Conservation (phyloP, 352 stramenopile genomes). For the Globisporangium radiosum region DNA sequence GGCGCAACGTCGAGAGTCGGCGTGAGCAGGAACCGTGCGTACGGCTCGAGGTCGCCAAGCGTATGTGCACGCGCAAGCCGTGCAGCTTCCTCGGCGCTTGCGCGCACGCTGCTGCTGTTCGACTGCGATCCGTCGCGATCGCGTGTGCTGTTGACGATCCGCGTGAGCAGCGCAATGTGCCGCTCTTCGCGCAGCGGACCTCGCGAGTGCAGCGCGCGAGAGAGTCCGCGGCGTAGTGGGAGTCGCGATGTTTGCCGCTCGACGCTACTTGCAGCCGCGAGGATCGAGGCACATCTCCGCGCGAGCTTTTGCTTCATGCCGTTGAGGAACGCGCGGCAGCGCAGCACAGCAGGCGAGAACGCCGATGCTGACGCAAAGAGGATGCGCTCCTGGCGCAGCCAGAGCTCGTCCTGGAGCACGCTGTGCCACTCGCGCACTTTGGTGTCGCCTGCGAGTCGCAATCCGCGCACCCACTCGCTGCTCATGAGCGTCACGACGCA, state of each 20-base stretch:
- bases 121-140: background rate
- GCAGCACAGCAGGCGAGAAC: slow-evolving; percentile 32
- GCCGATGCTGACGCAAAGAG: slow-evolving; percentile 36
- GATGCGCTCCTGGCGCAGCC: slow-evolving; percentile 46
- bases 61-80: slow-evolving; percentile 3
- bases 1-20: slow-evolving; percentile 39
- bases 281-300: slow-evolving; percentile 16
- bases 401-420: slow-evolving; percentile 46
- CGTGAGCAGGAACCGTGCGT: slow-evolving; percentile 39
- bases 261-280: background rate
- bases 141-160: background rate
- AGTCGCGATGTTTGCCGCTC: background rate
- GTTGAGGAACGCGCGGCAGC: slow-evolving; percentile 53
- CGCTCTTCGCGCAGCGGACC: slow-evolving; percentile 2
- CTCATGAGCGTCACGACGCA: slow-evolving; percentile 48
- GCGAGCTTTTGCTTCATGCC: slow-evolving; percentile 40
- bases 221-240: background rate
- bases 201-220: slow-evolving; percentile 3
- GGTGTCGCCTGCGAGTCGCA: slow-evolving; percentile 30
- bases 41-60: slow-evolving; percentile 40
- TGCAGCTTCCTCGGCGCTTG: slow-evolving; percentile 5
- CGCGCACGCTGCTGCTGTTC: background rate
- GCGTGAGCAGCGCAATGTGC: slow-evolving; percentile 7
- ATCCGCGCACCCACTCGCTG: slow-evolving; percentile 31
- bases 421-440: slow-evolving; percentile 46